Evolutionary conservation across 768 basidiomycete species (phyloP), one percentile per base, ranked within the genome.

Genomic region (Amanita inopinata): DNA sequence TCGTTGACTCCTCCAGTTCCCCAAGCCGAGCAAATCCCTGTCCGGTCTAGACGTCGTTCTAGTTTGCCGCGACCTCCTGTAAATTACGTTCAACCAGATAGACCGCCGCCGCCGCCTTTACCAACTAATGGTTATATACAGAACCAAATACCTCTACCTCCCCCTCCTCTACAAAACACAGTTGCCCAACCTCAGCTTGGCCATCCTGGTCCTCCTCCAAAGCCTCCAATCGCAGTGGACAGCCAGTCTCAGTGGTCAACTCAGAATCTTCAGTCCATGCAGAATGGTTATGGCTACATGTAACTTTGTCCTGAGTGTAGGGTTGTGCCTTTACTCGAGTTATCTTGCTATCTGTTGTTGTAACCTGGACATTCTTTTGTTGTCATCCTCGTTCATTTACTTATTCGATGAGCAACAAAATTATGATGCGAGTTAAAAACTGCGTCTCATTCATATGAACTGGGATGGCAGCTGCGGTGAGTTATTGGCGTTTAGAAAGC

Each of bases 61-160:
- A 67, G 70, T 50, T 61, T 81, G 15, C 77, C 75, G 39, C 68
- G 68, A 23, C 73, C 69, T 18, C 76, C 70, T 9, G 49, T 62
- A 17, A 61, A 59, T 41, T 69, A 70, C 42, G 45, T 38, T 31
- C 52, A 54, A 22, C 45, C 49, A 34, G 54, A 53, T 37, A 58
- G 56, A 39, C 61, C 59, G 23, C 54, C 54, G 34, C 59, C 60
- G 14, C 58, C 59, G 3, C 66, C 68, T 44, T 62, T 63, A n/a
- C 70, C 72, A 17, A 60, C 64, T 23, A 55, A 59, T 33, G 44
- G 49, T 19, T 51, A 56, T 28, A 43, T 30, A 18, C 56, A 58
- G 14, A 63, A 57, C 45, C 56, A 55, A 27, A 39, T 57, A 3
- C 56, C 55, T 4, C 60, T 52, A 2, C 63, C 64, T 31, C 62